Conservation (phyloP, 495 filamentous ascomycete genomes). For the Aspergillus bertholletiae region DNA sequence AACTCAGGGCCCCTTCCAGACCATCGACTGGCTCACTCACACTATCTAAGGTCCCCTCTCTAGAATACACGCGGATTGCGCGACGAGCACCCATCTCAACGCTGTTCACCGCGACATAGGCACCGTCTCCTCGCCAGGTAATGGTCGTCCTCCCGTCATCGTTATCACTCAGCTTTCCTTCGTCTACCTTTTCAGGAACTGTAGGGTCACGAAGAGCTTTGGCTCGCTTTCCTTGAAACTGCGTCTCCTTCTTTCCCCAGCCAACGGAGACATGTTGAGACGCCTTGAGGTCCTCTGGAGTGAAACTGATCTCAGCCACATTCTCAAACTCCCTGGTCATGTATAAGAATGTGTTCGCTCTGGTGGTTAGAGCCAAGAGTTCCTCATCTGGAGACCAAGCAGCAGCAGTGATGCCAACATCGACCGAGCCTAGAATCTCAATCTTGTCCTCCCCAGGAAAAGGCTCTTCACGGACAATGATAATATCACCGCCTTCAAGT, state of each 20-base stretch:
- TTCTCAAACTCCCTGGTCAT: slow-evolving; percentile 92
- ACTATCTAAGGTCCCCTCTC: slow-evolving; percentile 86
- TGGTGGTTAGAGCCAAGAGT: slow-evolving; percentile 76
- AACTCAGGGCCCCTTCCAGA: slow-evolving; percentile 81
- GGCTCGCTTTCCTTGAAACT: slow-evolving; percentile 92
- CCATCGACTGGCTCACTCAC: slow-evolving; percentile 92
- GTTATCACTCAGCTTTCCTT: slow-evolving; percentile 65
- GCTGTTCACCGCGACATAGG: slow-evolving; percentile 82
- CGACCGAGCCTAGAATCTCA: slow-evolving; percentile 90
- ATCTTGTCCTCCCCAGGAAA: slow-evolving; percentile 68
- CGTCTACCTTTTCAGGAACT: slow-evolving; percentile 87
- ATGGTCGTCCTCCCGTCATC: slow-evolving; percentile 72
- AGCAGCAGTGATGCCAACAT: slow-evolving; percentile 84
- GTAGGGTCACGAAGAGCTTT: slow-evolving; percentile 90
- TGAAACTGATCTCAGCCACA: slow-evolving; percentile 67
- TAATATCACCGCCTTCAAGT: slow-evolving; percentile 86
- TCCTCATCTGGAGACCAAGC: slow-evolving; percentile 96
- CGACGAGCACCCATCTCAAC: slow-evolving; percentile 64
- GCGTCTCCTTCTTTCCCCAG: slow-evolving; percentile 97
- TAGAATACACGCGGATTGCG: slow-evolving; percentile 80
- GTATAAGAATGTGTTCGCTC: slow-evolving; percentile 74
- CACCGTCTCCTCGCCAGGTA: slow-evolving; percentile 92
- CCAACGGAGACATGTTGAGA: slow-evolving; percentile 97
- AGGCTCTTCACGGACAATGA: slow-evolving; percentile 76
- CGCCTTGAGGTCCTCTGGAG: slow-evolving; percentile 70